Evolutionary conservation across 495 filamentous ascomycete genomes (phyloP).

Genomic region (Lindgomyces ingoldianus): DNA sequence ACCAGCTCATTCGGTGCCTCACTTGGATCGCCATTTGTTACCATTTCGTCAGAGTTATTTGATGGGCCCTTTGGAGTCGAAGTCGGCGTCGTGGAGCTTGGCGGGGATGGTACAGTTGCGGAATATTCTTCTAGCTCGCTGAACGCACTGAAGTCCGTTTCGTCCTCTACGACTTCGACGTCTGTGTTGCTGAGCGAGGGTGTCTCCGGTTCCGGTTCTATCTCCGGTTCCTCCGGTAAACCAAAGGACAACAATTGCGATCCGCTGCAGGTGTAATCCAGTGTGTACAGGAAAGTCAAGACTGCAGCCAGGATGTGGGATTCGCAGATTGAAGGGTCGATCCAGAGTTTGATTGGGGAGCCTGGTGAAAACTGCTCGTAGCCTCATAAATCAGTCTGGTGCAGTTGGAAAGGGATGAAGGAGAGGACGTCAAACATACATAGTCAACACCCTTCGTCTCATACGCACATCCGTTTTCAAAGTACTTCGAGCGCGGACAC

Average conservation of each 20-base stretch:
- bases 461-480: neutral
- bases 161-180: no score
- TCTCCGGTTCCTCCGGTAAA: conserved; percentile 4
- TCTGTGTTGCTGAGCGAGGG: no score
- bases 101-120: neutral
- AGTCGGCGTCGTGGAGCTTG: neutral
- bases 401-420: neutral
- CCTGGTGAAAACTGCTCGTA: conserved; percentile 11
- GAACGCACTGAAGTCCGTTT: neutral
- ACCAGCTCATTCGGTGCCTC: conserved; percentile 20
- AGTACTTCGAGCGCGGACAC: conserved; percentile 20
- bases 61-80: neutral
- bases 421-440: no score
- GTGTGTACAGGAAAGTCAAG: conserved; percentile 33
- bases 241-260: conserved; percentile 11
- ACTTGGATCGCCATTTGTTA: conserved; percentile 6
- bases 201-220: neutral
- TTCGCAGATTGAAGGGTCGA: conserved; percentile 28
- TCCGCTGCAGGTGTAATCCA: conserved; percentile 23
- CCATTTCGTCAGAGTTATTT: neutral
- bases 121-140: neutral
- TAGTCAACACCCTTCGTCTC: neutral
- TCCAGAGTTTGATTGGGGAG: conserved; percentile 28
- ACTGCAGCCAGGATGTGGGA: conserved; percentile 31
- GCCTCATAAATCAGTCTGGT: neutral